A percentile compares a stretch with the other conserved stretches of the same genome.
Conservation (phyloP, 2,329 filamentous ascomycete genomes). For the Penicillium sp. region DNA sequence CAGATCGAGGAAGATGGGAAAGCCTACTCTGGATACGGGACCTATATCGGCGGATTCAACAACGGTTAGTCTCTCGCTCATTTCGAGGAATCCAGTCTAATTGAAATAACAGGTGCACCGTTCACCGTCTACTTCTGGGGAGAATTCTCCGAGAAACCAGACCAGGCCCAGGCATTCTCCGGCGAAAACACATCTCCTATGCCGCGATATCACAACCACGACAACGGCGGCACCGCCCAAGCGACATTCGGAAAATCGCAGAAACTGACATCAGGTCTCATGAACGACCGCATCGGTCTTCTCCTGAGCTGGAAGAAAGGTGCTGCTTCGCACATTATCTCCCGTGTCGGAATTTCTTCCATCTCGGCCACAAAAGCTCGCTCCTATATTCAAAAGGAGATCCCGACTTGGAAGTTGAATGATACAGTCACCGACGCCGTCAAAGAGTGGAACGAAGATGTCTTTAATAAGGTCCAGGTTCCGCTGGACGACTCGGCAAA, state of each 20-base stretch:
- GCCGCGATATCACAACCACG: constrained; percentile 49
- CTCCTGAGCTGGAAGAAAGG: constrained; percentile 60
- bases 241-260: constrained; percentile 50
- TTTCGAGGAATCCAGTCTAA: constrained; percentile 1
- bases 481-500: constrained; percentile 32
- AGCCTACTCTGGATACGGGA: constrained; percentile 49
- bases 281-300: constrained; percentile 57
- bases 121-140: constrained; percentile 49
- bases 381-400: constrained; percentile 62
- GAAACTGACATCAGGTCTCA: constrained; percentile 55
- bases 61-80: constrained; percentile 29
- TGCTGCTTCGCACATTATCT: constrained; percentile 52
- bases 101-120: constrained; percentile 33
- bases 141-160: constrained; percentile 40
- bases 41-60: constrained; percentile 49
- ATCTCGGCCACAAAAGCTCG: constrained; percentile 65
- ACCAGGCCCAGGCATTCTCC: constrained; percentile 38
- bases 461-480: constrained; percentile 47
- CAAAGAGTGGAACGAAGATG: constrained; percentile 59
- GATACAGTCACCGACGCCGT: constrained; percentile 52
- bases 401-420: constrained; percentile 62
- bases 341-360: constrained; percentile 66
- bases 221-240: constrained; percentile 58
- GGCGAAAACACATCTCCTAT: constrained; percentile 37
- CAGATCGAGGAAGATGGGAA: constrained; percentile 38